Percentiles rank a stretch among this genome's conserved stretches.
phyloP scores from a whole-genome alignment of 495 filamentous ascomycete species.

The Lentithecium fluviatile region DNA sequence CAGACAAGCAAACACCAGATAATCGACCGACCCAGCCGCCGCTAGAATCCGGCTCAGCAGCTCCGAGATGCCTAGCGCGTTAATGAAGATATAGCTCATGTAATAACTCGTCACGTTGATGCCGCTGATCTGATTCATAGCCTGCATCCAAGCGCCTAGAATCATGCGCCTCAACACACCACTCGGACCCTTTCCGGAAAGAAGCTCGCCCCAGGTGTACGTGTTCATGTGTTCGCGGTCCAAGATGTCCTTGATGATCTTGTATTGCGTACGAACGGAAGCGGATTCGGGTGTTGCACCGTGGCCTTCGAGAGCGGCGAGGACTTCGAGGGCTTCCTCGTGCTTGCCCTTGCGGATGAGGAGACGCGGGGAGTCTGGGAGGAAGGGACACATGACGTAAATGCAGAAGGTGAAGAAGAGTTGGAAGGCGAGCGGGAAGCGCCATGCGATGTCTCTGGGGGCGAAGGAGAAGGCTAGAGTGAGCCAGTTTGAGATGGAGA shows the following conservation, averaged over 20 bases:
- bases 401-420: conserved; percentile 34
- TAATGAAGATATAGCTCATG: conserved; percentile 40
- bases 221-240: conserved; percentile 38
- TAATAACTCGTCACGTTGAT: conserved; percentile 36
- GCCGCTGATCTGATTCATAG: conserved; percentile 38
- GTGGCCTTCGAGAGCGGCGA: conserved; percentile 37
- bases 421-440: conserved; percentile 38
- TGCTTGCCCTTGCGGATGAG: conserved; percentile 41
- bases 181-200: conserved; percentile 35
- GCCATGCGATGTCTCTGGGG: conserved; percentile 29
- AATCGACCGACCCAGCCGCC: conserved; percentile 39
- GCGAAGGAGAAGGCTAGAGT: conserved; percentile 35
- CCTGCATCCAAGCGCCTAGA: conserved; percentile 40
- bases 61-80: conserved; percentile 35
- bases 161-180: conserved; percentile 39
- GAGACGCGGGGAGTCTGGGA: conserved; percentile 40
- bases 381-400: conserved; percentile 30
- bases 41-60: conserved; percentile 35
- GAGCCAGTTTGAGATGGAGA: conserved; percentile 35
- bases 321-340: conserved; percentile 40
- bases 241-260: conserved; percentile 41
- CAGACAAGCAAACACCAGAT: conserved; percentile 40
- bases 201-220: conserved; percentile 39
- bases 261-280: conserved; percentile 36
- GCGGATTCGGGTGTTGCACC: conserved; percentile 26